Evolutionary conservation across 495 filamentous ascomycete genomes (phyloP).

Genomic region (Penicillium canescens): DNA sequence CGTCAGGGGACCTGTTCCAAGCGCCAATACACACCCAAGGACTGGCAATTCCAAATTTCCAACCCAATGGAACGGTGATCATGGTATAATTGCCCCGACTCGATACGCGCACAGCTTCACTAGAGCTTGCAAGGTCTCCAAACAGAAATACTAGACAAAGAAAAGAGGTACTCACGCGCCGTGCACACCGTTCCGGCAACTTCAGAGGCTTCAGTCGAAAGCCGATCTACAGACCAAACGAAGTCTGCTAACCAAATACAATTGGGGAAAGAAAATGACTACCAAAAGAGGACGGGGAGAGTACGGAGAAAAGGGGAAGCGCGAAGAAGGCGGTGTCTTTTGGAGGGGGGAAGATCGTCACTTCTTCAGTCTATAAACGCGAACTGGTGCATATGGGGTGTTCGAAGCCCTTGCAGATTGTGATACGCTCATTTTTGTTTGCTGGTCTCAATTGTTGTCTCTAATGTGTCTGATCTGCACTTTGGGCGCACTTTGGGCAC

Average conservation of each 20-base stretch:
- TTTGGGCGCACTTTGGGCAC: too few species aligned
- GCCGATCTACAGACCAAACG: not conserved
- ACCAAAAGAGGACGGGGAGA: conserved; percentile 7
- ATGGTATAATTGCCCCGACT: not conserved
- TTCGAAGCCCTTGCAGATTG: not conserved
- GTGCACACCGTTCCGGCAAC: conserved; percentile 10
- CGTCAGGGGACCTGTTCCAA: not conserved
- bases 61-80: too few species aligned
- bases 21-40: not conserved
- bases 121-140: conserved; percentile 7
- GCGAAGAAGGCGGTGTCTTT: conserved; percentile 30
- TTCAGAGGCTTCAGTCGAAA: conserved; percentile 16
- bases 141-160: conserved; percentile 9
- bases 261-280: conserved; percentile 5
- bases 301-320: conserved; percentile 25
- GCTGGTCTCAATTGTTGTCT: too few species aligned
- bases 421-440: too few species aligned
- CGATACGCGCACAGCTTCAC: not conserved
- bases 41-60: not conserved
- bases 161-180: conserved; percentile 22
- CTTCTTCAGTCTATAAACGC: conserved; percentile 10
- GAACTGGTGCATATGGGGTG: not conserved
- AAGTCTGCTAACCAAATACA: conserved; percentile 7
- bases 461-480: too few species aligned
- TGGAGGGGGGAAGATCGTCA: conserved; percentile 23